Evolutionary conservation across 768 basidiomycete species (phyloP), one percentile per base, ranked within the genome.

Genomic region (Leccinum arenicola): DNA sequence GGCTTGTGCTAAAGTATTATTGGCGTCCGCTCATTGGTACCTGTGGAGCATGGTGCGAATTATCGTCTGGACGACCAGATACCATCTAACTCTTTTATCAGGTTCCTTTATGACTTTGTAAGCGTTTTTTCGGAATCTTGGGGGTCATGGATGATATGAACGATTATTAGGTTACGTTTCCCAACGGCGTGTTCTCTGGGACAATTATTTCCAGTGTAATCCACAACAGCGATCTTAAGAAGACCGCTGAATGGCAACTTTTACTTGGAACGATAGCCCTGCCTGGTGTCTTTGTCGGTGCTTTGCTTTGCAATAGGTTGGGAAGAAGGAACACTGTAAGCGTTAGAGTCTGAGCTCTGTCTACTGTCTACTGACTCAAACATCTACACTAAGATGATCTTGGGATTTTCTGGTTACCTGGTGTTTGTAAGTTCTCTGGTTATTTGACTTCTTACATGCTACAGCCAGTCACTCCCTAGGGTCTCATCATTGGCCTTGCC

Each of bases 31-130:
- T 92, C 19, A 82, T 88, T 54, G 89, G 89, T 10, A 91, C 87
- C 6, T 84, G 82, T 58, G 87, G 87, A 15, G 85, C 88, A 48
- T 91, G 88, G 88, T 85, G 51, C 25, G 61, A 54, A 54, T 21
- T 48, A 25, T 21, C 31, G 49, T 40, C 11, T 11, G 9, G 54
- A 21, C 50, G n/a, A 21, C 29, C 23, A 1, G 4, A 23, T 25
- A 10, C 40, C 27, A 35, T 54, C 57, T 64, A 40, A 67, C 49
- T 52, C 52, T 48, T 52, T 36, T 2, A 29, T 21, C 52, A 85
- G 84, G 85, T 87, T 86, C 72, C 76, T 88, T 45, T 88, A 89
- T 64, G 88, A 89, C 71, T 88, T 88, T 58, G 83, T 81, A 63
- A 60, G 68, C 47, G 9, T 23, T 1, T 21, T 50, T 49, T 27